phyloP scores from a whole-genome alignment of 768 basidiomycete genomes.

The Tulasnella sp. region DNA sequence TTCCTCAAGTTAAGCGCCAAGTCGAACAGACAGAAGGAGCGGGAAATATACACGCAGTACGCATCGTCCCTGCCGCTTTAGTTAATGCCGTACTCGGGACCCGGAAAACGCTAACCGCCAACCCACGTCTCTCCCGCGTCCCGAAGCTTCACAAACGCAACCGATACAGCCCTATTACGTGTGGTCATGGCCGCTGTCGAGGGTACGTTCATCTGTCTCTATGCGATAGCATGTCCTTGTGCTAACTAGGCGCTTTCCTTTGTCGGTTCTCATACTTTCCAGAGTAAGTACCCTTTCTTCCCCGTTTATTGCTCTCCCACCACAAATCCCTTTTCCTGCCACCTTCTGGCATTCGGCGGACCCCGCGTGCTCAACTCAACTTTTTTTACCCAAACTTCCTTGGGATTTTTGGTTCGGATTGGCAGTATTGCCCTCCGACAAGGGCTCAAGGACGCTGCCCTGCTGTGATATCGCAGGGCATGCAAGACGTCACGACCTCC shows the following conservation, averaged over 20 bases:
- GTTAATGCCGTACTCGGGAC: not conserved
- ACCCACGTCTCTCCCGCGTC: slow-evolving; percentile 25
- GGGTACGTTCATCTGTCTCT: slow-evolving; percentile 51
- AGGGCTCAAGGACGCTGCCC: slow-evolving; percentile 60
- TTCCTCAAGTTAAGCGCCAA: slow-evolving; percentile 81
- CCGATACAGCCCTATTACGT: slow-evolving; percentile 80
- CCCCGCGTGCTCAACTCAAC: slow-evolving; percentile 32
- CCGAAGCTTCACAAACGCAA: slow-evolving; percentile 78
- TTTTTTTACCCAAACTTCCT: not conserved
- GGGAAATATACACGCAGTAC: slow-evolving; percentile 92
- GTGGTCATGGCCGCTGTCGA: slow-evolving; percentile 96
- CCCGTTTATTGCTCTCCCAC: slow-evolving; percentile 30
- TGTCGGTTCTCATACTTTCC: slow-evolving; percentile 30
- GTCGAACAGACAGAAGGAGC: slow-evolving; percentile 75
- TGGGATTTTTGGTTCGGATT: not conserved
- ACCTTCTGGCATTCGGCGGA: slow-evolving; percentile 29
- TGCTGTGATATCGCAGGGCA: slow-evolving; percentile 45
- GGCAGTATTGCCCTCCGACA: slow-evolving; percentile 64
- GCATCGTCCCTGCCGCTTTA: slow-evolving; percentile 32
- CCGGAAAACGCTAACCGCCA: slow-evolving; percentile 4
- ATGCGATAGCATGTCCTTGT: not conserved
- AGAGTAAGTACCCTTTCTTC: slow-evolving; percentile 60
- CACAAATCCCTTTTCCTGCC: slow-evolving; percentile 25
- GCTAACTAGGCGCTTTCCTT: slow-evolving; percentile 21
- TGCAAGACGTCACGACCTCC: not conserved